Percentiles rank a stretch among this genome's conserved stretches.
These are phyloP conservation scores for Trichoderma virens DNA, from an alignment of 495 filamentous ascomycete species.

Conservation along the genomic window DNA sequence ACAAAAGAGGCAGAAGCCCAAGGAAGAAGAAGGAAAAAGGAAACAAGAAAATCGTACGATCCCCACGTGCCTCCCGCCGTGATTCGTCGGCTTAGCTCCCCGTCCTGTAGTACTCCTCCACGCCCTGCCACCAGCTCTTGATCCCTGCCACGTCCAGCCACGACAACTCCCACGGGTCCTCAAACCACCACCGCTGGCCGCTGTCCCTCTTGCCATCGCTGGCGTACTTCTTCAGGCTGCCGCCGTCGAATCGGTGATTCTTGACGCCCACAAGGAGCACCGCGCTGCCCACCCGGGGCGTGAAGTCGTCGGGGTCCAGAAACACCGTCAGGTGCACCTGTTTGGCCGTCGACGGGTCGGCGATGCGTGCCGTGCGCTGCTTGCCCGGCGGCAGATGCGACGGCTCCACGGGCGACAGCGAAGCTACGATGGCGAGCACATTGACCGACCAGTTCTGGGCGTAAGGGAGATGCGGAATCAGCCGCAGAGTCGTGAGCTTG, in stretches of 20 bases:
- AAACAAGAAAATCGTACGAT: no score
- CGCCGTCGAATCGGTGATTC: conserved; percentile 41
- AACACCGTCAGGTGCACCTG: conserved; percentile 37
- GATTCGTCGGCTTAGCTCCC: no score
- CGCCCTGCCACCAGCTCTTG: conserved; percentile 33
- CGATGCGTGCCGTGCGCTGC: conserved; percentile 35
- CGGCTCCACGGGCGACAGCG: conserved; percentile 31
- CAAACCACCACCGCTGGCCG: conserved; percentile 35
- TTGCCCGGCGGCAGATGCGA: conserved; percentile 28
- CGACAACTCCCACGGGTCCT: conserved; percentile 25
- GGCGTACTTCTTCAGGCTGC: conserved; percentile 38
- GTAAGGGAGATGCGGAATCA: conserved; percentile 37
- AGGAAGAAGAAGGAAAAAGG: no score
- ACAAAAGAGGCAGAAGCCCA: no score
- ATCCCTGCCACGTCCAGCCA: conserved; percentile 36
- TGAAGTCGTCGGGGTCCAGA: conserved; percentile 35
- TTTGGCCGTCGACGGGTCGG: conserved; percentile 34
- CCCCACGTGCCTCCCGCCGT: no score
- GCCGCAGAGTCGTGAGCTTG: conserved; percentile 33
- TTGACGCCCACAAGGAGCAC: conserved; percentile 38
- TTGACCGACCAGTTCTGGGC: conserved; percentile 44
- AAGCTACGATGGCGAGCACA: conserved; percentile 33
- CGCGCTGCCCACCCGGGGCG: conserved; percentile 31
- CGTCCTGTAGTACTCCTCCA: neutral
- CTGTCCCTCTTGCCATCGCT: conserved; percentile 26